Percentiles rank a stretch among this genome's conserved stretches.
Evolutionary conservation across 176 grass and related monocot species (phyloP).

Genomic region (Eleusine indica): DNA sequence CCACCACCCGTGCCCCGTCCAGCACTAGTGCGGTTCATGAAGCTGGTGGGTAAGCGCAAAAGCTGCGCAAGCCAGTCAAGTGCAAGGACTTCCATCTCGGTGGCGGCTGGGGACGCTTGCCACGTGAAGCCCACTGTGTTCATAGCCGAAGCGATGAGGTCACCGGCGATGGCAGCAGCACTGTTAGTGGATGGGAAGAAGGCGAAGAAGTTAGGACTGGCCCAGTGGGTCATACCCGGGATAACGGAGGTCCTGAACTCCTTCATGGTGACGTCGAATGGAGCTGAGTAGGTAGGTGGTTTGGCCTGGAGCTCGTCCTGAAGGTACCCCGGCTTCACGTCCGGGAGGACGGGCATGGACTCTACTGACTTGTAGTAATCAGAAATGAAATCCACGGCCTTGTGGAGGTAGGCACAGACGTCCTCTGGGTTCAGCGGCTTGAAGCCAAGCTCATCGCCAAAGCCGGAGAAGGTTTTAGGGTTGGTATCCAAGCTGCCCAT

Average conservation of each 20-base stretch:
- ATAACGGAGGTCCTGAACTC: slow-evolving; percentile 42
- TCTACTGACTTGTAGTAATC: slow-evolving; percentile 56
- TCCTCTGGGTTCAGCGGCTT: slow-evolving; percentile 47
- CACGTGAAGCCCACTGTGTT: slow-evolving; percentile 65
- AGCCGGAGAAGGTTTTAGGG: not conserved
- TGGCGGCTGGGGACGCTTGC: slow-evolving; percentile 47
- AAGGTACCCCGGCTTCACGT: slow-evolving; percentile 40
- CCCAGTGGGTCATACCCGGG: slow-evolving; percentile 62
- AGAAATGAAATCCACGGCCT: slow-evolving; percentile 40
- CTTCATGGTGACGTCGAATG: slow-evolving; percentile 40
- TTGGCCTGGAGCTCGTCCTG: not conserved
- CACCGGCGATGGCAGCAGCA: slow-evolving; percentile 55
- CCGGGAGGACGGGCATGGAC: slow-evolving; percentile 4
- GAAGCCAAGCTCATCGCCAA: slow-evolving; percentile 23
- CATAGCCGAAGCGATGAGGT: slow-evolving; percentile 61
- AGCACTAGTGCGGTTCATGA: slow-evolving; percentile 25
- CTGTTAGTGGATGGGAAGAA: slow-evolving; percentile 63
- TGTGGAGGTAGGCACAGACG: slow-evolving; percentile 37
- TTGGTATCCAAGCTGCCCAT: slow-evolving; percentile 48
- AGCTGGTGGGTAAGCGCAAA: slow-evolving; percentile 28
- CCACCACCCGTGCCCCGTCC: slow-evolving; percentile 37
- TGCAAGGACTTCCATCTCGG: slow-evolving; percentile 57
- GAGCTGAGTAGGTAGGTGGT: not conserved
- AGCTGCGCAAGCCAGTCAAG: slow-evolving; percentile 63
- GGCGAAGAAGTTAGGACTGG: slow-evolving; percentile 68